Evolutionary conservation across 441 rosid species (phyloP).

Genomic region (Rhodomyrtus psidioides): DNA sequence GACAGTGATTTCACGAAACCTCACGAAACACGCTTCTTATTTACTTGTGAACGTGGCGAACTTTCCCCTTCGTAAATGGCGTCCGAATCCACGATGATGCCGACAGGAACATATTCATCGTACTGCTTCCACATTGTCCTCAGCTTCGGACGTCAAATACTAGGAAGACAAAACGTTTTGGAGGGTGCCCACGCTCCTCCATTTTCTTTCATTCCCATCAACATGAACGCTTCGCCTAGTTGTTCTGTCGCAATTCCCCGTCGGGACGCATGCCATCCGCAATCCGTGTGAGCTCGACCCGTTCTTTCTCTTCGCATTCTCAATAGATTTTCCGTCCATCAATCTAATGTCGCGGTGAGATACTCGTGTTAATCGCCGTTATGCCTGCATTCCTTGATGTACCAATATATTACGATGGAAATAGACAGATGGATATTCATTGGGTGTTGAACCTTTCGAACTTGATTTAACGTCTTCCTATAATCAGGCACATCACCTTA

Average conservation of each 20-base stretch:
- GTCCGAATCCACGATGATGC: background rate
- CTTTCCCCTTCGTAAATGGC: background rate
- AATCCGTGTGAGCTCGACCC: background rate
- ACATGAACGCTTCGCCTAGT: background rate
- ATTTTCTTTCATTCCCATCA: background rate
- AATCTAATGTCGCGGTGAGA: background rate
- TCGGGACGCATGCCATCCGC: background rate
- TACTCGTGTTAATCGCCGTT: background rate
- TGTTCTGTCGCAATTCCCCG: background rate
- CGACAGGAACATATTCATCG: background rate
- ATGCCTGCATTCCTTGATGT: background rate
- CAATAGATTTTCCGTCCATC: background rate
- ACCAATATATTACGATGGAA: too few species aligned
- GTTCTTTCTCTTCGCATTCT: background rate
- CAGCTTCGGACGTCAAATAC: background rate
- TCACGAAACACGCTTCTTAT: background rate
- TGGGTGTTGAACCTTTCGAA: background rate
- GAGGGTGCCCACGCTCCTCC: background rate
- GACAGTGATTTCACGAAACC: accelerated
- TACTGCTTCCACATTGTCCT: background rate
- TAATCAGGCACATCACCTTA: background rate
- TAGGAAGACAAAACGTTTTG: background rate
- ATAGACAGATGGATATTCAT: background rate
- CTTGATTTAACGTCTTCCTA: background rate
- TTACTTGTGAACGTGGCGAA: too few species aligned